Evolutionary conservation across 225 moss, liverwort and hornwort species (phyloP).

Genomic region (Marchantia paleacea): DNA sequence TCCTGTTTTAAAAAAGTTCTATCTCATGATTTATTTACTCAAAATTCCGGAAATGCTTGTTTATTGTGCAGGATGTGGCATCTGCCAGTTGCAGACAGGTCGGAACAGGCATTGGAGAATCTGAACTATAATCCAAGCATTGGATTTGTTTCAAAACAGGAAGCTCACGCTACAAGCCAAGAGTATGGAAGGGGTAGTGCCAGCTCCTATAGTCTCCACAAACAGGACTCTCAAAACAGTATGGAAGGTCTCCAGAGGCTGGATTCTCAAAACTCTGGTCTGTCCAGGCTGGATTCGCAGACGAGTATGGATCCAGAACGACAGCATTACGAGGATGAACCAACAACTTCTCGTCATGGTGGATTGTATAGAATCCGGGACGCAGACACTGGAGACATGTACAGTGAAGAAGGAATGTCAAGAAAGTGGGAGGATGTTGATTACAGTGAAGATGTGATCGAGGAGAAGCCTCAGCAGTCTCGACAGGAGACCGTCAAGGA

Average conservation of each 20-base stretch:
- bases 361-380: neutral
- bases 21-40: neutral
- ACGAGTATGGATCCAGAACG: slow-evolving; percentile 14
- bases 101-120: slow-evolving; percentile 17
- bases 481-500: slow-evolving; percentile 7
- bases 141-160: slow-evolving; percentile 15
- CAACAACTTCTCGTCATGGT: slow-evolving; percentile 7
- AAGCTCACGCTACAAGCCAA: slow-evolving; percentile 9
- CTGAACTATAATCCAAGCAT: slow-evolving; percentile 25
- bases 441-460: slow-evolving; percentile 1
- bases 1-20: neutral
- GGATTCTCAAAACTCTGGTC: slow-evolving; percentile 4
- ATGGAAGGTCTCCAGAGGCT: neutral
- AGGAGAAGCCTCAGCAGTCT: slow-evolving; percentile 12
- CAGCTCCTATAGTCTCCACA: slow-evolving; percentile 9
- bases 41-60: neutral
- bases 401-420: slow-evolving; percentile 8
- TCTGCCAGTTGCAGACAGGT: slow-evolving; percentile 14
- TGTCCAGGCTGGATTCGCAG: slow-evolving; percentile 14
- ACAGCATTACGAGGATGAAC: neutral
- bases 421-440: slow-evolving; percentile 23
- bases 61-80: slow-evolving; percentile 32
- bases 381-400: neutral
- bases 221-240: slow-evolving; percentile 2
- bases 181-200: slow-evolving; percentile 17